Base-by-base conservation (phyloP, 345 rosid species). In the Eutrema yunnanense region DNA sequence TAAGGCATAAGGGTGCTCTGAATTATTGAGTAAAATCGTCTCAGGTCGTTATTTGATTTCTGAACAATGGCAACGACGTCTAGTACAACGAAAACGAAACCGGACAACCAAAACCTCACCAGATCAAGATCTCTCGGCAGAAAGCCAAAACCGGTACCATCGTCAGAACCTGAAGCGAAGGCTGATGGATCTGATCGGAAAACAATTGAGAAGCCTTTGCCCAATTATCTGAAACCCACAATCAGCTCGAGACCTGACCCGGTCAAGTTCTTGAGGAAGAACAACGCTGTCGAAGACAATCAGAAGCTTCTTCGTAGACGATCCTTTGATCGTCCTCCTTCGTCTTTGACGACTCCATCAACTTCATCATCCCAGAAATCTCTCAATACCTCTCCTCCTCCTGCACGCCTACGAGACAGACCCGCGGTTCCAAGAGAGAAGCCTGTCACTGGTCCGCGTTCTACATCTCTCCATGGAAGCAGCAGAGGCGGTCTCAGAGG, bases 281-380 rank as follows among this genome's bases (percentile, higher is more conserved):
- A 71, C 58, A 64, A 60, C 44, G 75, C 40, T 62, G 13, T 58
- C 2, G 84, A 62, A 11, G 86, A 81, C 37, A 62, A 22, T 78
- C 80, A 52, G 81, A 82, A 73, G 62, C 78, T 78, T 73, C 75
- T 78, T 9, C 79, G 93, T 57, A 82, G 97, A 81, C 87, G 92
- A 75, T 92, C 98, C 22, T 83, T 87, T 10, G 98, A 92, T 73
- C 84, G 65, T 72, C 84, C 93, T 29, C 80, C 86, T 8, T 74
- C 96, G 0, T 37, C 87, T 19, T 56, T 81, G 67, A 64, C 77
- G 69, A 65, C 80, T 19, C 73, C 84, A 4, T 73, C 92, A 0
- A 36, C 84, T 40, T 55, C 82, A 43, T 64, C 76, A 53, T 74
- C 53, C 26, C 53, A 36, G 0, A 87, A 72, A 43, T 61, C 79